These are phyloP conservation scores for Diospyros lotus DNA, from an alignment of 148 eudicot species.

Conservation along the genomic window DNA sequence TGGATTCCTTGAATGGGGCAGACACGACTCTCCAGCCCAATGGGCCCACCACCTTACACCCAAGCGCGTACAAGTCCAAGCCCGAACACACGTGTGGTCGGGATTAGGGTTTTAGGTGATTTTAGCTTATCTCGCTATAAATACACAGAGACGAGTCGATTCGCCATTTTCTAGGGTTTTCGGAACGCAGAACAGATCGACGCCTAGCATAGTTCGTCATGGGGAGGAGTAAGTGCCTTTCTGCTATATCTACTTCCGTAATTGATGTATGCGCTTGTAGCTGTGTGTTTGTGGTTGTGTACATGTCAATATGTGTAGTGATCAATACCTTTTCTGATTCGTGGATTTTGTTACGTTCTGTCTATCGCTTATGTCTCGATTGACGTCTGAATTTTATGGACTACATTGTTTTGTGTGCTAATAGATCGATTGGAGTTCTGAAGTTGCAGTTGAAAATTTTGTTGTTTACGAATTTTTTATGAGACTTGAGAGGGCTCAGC, in stretches of 20 bases:
- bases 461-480: neutral
- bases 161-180: neutral
- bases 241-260: neutral
- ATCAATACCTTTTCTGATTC: neutral
- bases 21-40: no score
- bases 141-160: no score
- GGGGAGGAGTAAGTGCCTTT: slow-evolving; percentile 30
- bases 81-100: neutral
- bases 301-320: neutral
- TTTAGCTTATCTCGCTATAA: no score
- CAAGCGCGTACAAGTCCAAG: neutral
- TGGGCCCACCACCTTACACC: neutral
- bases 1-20: neutral
- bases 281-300: neutral
- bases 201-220: slow-evolving; percentile 9
- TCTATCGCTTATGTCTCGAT: neutral
- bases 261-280: neutral
- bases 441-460: neutral
- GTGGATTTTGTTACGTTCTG: neutral
- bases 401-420: neutral
- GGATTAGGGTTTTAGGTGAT: no score
- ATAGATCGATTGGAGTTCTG: neutral
- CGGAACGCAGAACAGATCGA: neutral
- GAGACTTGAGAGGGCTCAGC: neutral
- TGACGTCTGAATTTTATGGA: neutral